Evolutionary conservation across 257 asterid species (phyloP), one percentile per base, ranked within the genome.

Genomic region (Lavandula angustifolia): DNA sequence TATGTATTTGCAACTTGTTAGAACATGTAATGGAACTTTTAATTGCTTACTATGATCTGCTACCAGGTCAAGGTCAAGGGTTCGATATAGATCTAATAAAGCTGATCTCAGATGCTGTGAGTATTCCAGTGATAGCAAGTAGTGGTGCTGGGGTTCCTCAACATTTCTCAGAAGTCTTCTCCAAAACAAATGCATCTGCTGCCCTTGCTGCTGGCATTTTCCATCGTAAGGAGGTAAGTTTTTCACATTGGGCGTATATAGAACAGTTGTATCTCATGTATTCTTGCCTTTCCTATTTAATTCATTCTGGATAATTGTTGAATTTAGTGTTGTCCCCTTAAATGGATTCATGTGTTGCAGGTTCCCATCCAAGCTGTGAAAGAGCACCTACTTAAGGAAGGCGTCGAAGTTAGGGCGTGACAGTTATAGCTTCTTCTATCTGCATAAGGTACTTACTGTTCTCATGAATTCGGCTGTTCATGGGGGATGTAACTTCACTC

Each of bases 131-230:
- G 38, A 89, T 92, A 72, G 99, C 99, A 29, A 89, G 99, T 69
- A 89, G 99, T 73, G 99, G 99, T 54, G 97, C 97, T 62, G 99
- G 99, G 46, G 47, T 80, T 6, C 87, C 62, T n/a, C 87, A 84
- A 58, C 99, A 92, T 77, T 89, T 92, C 62, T 82, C 97, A 1
- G 94, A 92, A 74, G 94, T 92, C 73, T 89, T 92, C 84, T 71
- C 67, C 7, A 67, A 84, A 76, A 92, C 99, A 73, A 89, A 84
- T 73, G 99, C 97, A 14, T 92, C 99, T 65, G 97, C 99, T 71
- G 97, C 97, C 73, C 96, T 92, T 74, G 99, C 97, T 79, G 99
- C 97, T 57, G 97, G 99, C 68, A 89, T 92, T 71, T 92, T 92
- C 81, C 97, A 92, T 14, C 77, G 99, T 18, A 92, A 87, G 73